Base-by-base conservation (phyloP, 2,329 filamentous ascomycete genomes). In the Cladorrhinum sp. region DNA sequence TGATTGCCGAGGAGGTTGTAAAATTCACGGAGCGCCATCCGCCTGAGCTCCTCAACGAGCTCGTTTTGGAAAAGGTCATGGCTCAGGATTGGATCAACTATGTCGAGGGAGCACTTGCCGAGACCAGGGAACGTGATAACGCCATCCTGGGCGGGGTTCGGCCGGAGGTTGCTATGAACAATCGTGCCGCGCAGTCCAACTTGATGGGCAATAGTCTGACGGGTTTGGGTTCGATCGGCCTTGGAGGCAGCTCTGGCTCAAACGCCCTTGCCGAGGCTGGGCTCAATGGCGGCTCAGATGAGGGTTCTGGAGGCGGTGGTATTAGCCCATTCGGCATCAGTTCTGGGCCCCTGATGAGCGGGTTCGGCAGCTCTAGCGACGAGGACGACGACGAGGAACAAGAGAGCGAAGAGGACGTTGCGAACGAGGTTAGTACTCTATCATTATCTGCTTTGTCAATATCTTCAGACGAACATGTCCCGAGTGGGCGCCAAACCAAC, bases 1-100 rank as follows among this genome's bases (percentile, higher is more conserved):
- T 99, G 26, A 97, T 99, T 62, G 94, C 95, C 28, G 95, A 99
- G 75, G 95, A 99, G 75, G 95, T 99, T 18, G 92, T 98, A 72
- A 99, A 98, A 76, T 98, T 99, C 72, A 96, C 92, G 36, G 95
- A 97, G 75, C 87, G 95, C 58, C 91, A 97, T 73, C 90, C 94
- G 2, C 90, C 92, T 0, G 93, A 98, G 75, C 79, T 94, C 20
- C 81, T 98, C 9, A 95, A 92, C 0, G 88, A 91, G 63, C 82
- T 84, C 12, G 92, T 99, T 2, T 81, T 96, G 66, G 91, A 96
- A 68, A 91, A 89, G 68, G 92, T 98, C 54, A 91, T 95, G 80
- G 89, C 91, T 70, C 87, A 88, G 57, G 88, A 92, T 62, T 99
- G 95, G 95, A 90, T 95, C 69, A 88, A 91, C 68, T 99, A 98